phyloP scores from a whole-genome alignment of 1,139 yeast genomes.

The Saccharomyces hybrid region DNA sequence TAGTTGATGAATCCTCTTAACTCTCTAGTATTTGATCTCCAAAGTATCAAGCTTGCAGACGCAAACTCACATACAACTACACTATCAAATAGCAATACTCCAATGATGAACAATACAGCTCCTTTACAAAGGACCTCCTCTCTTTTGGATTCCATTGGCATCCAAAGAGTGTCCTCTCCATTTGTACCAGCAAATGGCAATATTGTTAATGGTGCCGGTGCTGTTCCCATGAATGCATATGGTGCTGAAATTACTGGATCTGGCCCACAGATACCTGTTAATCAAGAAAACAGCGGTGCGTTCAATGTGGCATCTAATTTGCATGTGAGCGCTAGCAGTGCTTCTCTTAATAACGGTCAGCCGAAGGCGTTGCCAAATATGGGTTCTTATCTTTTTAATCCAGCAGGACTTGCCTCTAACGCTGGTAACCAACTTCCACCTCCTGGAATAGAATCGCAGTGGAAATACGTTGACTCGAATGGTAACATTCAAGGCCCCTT shows the following conservation, averaged over 20 bases:
- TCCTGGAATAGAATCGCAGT: constrained; percentile 21
- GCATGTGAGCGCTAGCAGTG: not conserved
- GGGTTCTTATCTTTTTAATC: not conserved
- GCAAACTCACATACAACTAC: not conserved
- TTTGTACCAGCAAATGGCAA: not conserved
- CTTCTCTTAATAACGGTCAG: not conserved
- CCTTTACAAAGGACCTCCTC: constrained; percentile 4
- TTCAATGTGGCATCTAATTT: not conserved
- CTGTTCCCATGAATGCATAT: not conserved
- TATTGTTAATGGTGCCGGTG: not conserved
- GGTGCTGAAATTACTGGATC: not conserved
- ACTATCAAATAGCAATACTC: not conserved
- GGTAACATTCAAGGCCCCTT: constrained; percentile 32
- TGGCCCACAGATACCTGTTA: not conserved
- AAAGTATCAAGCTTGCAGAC: not conserved
- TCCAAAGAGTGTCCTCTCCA: constrained; percentile 5
- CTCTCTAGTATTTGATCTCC: not conserved
- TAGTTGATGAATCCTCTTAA: not conserved
- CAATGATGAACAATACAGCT: not conserved
- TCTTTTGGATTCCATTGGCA: constrained; percentile 4
- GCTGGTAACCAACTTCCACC: constrained; percentile 4
- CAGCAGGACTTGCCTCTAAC: constrained; percentile 5
- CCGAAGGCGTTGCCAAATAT: not conserved
- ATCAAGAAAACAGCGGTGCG: not conserved
- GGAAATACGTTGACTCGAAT: constrained; percentile 30